These are phyloP conservation scores for Termitomyces eurrhizus DNA, from an alignment of 768 basidiomycete species.

Conservation along the genomic window DNA sequence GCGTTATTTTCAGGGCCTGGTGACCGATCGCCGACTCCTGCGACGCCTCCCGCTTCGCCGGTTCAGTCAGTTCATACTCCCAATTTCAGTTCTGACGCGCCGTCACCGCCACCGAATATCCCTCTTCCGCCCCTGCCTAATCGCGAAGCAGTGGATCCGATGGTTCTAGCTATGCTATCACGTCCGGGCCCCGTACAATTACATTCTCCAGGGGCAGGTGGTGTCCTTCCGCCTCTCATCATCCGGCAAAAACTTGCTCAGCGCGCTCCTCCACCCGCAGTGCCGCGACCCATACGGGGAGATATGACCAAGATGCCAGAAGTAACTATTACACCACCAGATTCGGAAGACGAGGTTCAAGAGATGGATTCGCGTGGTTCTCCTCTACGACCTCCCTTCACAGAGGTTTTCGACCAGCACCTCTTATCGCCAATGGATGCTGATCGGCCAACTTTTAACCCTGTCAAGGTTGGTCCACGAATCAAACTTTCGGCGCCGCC, in stretches of 20 bases:
- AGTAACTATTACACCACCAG: background rate
- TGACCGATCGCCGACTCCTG: background rate
- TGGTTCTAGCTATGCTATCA: background rate
- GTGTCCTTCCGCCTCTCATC: background rate
- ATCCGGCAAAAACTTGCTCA: background rate
- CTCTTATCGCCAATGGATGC: background rate
- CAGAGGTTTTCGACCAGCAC: background rate
- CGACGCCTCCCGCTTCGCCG: background rate
- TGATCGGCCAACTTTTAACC: background rate
- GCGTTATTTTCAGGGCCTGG: background rate
- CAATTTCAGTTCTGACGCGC: background rate
- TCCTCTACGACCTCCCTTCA: background rate
- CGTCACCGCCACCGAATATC: background rate
- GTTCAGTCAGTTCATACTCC: background rate
- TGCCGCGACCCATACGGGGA: background rate
- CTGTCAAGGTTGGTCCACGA: background rate
- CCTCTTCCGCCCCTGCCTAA: background rate
- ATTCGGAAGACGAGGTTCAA: background rate
- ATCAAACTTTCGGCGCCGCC: slow-evolving; percentile 1
- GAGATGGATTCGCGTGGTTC: background rate
- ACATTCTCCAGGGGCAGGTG: background rate
- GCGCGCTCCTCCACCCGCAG: background rate
- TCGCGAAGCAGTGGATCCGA: background rate
- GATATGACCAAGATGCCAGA: background rate
- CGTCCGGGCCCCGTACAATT: background rate